Conservation (phyloP, 177 flowering plant genomes). For the Vitis hybrid region DNA sequence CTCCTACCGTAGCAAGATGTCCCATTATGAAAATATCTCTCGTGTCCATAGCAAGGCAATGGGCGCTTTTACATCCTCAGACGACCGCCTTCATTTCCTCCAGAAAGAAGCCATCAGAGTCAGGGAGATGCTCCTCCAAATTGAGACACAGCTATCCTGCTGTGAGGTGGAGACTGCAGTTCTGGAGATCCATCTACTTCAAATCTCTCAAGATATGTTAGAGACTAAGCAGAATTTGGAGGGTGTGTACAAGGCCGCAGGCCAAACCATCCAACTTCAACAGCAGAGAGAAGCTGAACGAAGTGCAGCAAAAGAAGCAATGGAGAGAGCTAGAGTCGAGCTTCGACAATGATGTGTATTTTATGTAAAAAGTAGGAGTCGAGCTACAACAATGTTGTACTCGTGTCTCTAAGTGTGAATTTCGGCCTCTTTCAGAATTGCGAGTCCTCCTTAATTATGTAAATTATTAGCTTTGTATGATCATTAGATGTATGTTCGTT, state of each 20-base stretch:
- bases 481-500: no score
- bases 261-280: neutral
- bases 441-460: no score
- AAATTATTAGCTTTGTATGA: no score
- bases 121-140: conserved; percentile 7
- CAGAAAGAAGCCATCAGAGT: neutral
- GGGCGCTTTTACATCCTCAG: conserved; percentile 3
- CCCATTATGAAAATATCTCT: conserved; percentile 2
- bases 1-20: neutral
- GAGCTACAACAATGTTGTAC: no score
- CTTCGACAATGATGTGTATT: conserved; percentile 6
- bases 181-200: conserved; percentile 1
- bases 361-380: neutral
- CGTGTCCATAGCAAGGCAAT: conserved; percentile 3
- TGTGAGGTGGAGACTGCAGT: conserved; percentile 8
- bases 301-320: conserved; percentile 13
- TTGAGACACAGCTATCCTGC: conserved; percentile 10
- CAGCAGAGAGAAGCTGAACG: conserved; percentile 13
- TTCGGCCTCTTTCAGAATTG: no score
- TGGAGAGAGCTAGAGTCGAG: conserved; percentile 15
- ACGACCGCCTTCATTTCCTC: neutral
- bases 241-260: conserved; percentile 4
- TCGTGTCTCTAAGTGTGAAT: no score
- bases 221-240: neutral
- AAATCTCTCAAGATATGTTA: conserved; percentile 2